A percentile compares a stretch with the other conserved stretches of the same genome.
Conservation (phyloP, 371 early-diverging fungal species). For the Mucor racemosus region DNA sequence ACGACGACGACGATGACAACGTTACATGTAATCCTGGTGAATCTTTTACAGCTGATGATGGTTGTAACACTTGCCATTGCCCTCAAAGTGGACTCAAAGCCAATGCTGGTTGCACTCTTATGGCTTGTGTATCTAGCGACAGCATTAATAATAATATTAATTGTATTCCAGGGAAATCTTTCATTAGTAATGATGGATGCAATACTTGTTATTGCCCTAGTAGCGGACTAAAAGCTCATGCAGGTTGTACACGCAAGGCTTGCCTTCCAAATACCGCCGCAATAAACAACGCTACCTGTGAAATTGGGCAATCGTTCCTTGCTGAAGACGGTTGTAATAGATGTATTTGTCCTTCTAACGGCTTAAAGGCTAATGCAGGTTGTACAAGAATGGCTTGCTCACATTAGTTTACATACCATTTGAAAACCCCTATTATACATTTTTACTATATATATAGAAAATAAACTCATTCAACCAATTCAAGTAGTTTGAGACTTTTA, state of each 20-base stretch:
- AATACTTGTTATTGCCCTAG: neutral
- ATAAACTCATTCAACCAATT: too few species aligned
- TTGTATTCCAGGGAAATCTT: neutral
- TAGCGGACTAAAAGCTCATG: neutral
- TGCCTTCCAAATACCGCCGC: neutral
- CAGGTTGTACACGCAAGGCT: neutral
- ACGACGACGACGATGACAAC: neutral
- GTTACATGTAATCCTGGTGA: neutral
- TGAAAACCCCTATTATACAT: neutral
- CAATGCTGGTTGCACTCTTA: neutral
- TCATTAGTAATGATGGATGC: neutral
- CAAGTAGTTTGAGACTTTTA: neutral
- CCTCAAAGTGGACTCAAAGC: neutral
- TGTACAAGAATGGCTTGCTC: slow-evolving; percentile 10
- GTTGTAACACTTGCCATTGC: neutral
- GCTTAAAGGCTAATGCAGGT: slow-evolving; percentile 1
- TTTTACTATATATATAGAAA: neutral
- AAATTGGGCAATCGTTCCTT: neutral
- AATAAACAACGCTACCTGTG: neutral
- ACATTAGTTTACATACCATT: slow-evolving; percentile 1
- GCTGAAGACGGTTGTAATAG: slow-evolving; percentile 4
- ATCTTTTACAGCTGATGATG: neutral
- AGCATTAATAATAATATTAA: neutral
- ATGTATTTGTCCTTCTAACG: slow-evolving; percentile 2
- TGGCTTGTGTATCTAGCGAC: neutral